Evolutionary conservation across 306 rosid species (phyloP), one percentile per base, ranked within the genome.

Genomic region (Gynostemma pentaphyllum): DNA sequence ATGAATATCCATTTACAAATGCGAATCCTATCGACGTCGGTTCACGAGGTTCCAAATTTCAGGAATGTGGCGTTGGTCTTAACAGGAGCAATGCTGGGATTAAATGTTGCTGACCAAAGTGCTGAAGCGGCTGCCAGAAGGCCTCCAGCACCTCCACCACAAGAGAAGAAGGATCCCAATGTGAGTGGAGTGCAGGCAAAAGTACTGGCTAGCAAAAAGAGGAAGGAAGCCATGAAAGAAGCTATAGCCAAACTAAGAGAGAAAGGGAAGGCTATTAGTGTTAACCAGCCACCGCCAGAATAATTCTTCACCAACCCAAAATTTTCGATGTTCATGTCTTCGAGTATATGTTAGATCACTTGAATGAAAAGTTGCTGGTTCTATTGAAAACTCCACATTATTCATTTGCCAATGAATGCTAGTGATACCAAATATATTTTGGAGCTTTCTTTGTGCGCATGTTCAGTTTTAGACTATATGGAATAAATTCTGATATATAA

Each of bases 211-310:
- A 84, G 94, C 85, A 88, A 82, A 71, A 84, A 61, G 84, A 88
- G 99, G 76, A 92, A 92, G 85, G 88, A 92, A 50, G 94, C 95
- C 49, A 70, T 92, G 90, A 86, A 86, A 75, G 84, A 81, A 66
- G 61, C 37, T 9, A 5, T 78, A 9, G 87, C 87, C 45, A 82
- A 79, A 73, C 79, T 84, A 9, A 82, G 90, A 79, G 76, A 79
- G 54, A 74, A 66, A 64, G 95, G 98, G 54, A 82, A 82, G 72
- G 5, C 74, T 39, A 4, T 54, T n/a, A n/a, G n/a, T 40, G 45
- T 80, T 62, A 1, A 65, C 23, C 62, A 65, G 19, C 53, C 30
- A 9, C 32, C 69, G 1, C 30, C 47, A 9, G n/a, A 71, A 68
- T 75, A 80, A 62, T 67, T 63, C 59, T 13, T 24, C 11, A 18